phyloP scores from a whole-genome alignment of 495 filamentous ascomycete genomes.

The Xylaria nigripes region DNA sequence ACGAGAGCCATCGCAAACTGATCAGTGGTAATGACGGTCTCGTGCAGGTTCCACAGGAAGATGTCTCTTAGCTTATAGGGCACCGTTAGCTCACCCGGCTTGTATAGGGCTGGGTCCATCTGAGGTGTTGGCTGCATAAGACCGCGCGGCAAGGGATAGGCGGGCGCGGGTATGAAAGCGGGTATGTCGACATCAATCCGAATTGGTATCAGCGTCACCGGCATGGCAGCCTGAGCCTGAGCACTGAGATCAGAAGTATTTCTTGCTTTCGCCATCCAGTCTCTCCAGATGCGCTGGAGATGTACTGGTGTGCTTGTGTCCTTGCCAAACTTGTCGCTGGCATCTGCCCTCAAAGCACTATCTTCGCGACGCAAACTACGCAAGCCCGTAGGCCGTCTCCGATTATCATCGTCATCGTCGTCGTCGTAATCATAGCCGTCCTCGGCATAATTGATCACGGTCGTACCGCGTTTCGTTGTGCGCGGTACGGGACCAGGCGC shows the following conservation, averaged over 20 bases:
- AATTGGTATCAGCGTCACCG: conserved; percentile 87
- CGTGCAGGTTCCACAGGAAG: conserved; percentile 96
- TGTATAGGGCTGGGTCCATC: conserved; percentile 60
- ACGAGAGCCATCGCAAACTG: conserved; percentile 87
- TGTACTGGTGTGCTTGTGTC: conserved; percentile 73
- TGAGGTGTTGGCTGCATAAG: conserved; percentile 31
- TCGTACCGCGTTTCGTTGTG: conserved; percentile 94
- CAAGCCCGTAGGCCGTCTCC: conserved; percentile 73
- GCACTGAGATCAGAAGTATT: conserved; percentile 61
- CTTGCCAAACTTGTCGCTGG: conserved; percentile 71
- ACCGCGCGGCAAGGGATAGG: conserved; percentile 59
- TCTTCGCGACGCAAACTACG: conserved; percentile 78
- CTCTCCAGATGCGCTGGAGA: conserved; percentile 81
- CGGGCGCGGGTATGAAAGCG: conserved; percentile 62
- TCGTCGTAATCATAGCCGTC: conserved; percentile 92
- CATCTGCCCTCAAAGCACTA: conserved; percentile 46
- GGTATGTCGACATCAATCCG: conserved; percentile 91
- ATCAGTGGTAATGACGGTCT: conserved; percentile 88
- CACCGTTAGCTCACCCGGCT: conserved; percentile 64
- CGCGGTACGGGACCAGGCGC: conserved; percentile 61
- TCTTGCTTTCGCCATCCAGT: conserved; percentile 84
- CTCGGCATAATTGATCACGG: conserved; percentile 94
- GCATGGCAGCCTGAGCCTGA: conserved; percentile 74
- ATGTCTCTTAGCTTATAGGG: conserved; percentile 83
- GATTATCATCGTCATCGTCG: conserved; percentile 74